Percentiles rank a stretch among this genome's conserved stretches.
These are phyloP conservation scores for Perkinsus olseni DNA, from an alignment of 169 alveolate genomes.

Conservation along the genomic window DNA sequence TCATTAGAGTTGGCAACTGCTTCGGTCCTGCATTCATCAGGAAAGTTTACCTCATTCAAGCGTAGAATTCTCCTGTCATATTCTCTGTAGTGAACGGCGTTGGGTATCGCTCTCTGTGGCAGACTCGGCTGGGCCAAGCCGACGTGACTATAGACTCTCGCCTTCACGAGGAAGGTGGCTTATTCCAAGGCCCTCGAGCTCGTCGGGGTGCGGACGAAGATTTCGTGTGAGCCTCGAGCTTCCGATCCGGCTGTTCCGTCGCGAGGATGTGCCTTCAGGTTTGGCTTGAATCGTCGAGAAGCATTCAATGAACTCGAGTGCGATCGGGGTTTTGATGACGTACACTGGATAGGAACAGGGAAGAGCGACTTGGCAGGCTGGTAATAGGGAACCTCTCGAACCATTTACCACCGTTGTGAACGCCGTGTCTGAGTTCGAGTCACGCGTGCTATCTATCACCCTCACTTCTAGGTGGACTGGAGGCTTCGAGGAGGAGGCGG, in stretches of 20 bases:
- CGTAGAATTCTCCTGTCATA: no score
- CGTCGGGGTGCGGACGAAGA: not conserved
- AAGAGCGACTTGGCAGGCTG: not conserved
- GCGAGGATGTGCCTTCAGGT: not conserved
- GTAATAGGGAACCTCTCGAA: not conserved
- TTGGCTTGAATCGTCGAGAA: not conserved
- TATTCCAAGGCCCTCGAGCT: not conserved
- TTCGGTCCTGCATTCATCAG: no score
- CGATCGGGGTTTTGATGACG: not conserved
- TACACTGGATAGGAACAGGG: not conserved
- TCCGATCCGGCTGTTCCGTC: not conserved
- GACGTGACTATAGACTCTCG: not conserved
- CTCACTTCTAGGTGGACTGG: not conserved
- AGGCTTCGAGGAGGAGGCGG: not conserved
- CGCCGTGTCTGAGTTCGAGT: no score
- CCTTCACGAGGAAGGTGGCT: not conserved
- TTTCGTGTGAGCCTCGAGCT: not conserved
- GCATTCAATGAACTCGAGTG: not conserved
- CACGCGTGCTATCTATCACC: no score
- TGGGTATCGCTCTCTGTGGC: no score
- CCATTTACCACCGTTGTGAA: not conserved
- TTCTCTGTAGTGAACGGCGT: no score
- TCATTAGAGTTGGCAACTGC: no score
- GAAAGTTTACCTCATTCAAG: no score
- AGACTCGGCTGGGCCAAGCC: not conserved